phyloP scores from a whole-genome alignment of 176 grass and related monocot genomes.

The Eragrostis nindensis region DNA sequence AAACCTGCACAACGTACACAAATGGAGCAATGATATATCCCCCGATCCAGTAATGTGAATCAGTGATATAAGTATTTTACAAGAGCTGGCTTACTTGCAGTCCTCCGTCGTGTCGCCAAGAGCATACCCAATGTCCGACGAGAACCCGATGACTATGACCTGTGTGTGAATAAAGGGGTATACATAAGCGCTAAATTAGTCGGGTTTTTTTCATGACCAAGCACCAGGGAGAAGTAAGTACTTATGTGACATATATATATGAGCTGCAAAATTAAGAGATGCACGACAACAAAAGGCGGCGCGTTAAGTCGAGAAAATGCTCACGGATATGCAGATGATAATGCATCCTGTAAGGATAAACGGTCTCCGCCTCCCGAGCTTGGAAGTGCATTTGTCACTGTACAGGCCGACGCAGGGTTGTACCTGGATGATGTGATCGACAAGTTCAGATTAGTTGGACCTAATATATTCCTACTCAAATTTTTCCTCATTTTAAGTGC shows the following conservation, averaged over 20 bases:
- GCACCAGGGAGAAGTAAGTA: background rate
- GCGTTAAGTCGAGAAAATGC: background rate
- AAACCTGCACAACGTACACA: slow-evolving; percentile 66
- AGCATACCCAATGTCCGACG: slow-evolving; percentile 73
- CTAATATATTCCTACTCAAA: too few species aligned
- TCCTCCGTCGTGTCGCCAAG: slow-evolving; percentile 70
- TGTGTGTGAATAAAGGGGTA: slow-evolving; percentile 10
- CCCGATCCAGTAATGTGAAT: too few species aligned
- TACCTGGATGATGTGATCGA: slow-evolving; percentile 24
- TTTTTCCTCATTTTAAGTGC: background rate
- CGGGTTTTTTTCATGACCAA: background rate
- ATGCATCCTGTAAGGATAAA: slow-evolving; percentile 71
- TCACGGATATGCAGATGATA: slow-evolving; percentile 66
- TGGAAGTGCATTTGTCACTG: slow-evolving; percentile 72
- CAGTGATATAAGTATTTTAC: background rate
- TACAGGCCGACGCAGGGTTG: slow-evolving; percentile 72
- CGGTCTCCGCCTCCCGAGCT: slow-evolving; percentile 63
- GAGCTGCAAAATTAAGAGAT: background rate
- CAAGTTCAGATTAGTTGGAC: background rate
- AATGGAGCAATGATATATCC: too few species aligned
- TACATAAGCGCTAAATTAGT: background rate
- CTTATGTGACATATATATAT: background rate
- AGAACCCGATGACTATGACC: slow-evolving; percentile 71
- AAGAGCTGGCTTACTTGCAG: slow-evolving; percentile 52
- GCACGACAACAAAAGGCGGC: background rate